Evolutionary conservation across 169 alveolate species (phyloP), one percentile per base, ranked within the genome.

Genomic region (Eimeria praecox): DNA sequence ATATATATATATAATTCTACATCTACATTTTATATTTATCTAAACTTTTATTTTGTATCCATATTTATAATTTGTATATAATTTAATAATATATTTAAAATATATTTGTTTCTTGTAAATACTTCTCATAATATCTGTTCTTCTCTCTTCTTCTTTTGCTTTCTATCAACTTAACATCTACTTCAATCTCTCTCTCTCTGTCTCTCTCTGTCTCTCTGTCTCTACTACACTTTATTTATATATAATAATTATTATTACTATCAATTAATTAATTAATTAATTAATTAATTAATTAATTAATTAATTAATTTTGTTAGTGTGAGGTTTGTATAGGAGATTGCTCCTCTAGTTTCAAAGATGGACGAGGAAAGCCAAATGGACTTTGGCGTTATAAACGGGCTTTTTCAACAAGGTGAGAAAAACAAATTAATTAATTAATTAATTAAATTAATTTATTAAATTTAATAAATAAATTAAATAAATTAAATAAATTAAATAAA

Each of bases 401-500:
- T 95, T 35, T 95, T 95, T 42, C 42, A 91, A 54, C 96, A 95
- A 44, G 96, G 96, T 77, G 54, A 5, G 86, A 27, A 56, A 0
- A 2, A 56, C 16, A 56, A 22, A n/a, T n/a, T n/a, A n/a, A n/a
- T n/a, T n/a, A n/a, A n/a, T n/a, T n/a, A n/a, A n/a, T n/a, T n/a
- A n/a, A 69, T 27, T 30, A 14, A 2, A 14, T 69, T 27, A 69
- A 56, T 56, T 56, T 18, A 56, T 2, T 56, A 27, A 56, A 1
- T 56, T 0, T 56, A 56, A 27, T 64, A 27, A 64, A 27, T 64
- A 27, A 27, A 64, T 64, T 27, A 27, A 64, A 27, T 64, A 27
- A 64, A 27, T 27, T 27, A 64, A 64, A 27, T 27, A 64, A 64
- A 27, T 64, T 64, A 27, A 64, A 64, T 64, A 64, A 64, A 27